Conservation (phyloP, 2,329 filamentous ascomycete genomes). For the Botryotinia convoluta region DNA sequence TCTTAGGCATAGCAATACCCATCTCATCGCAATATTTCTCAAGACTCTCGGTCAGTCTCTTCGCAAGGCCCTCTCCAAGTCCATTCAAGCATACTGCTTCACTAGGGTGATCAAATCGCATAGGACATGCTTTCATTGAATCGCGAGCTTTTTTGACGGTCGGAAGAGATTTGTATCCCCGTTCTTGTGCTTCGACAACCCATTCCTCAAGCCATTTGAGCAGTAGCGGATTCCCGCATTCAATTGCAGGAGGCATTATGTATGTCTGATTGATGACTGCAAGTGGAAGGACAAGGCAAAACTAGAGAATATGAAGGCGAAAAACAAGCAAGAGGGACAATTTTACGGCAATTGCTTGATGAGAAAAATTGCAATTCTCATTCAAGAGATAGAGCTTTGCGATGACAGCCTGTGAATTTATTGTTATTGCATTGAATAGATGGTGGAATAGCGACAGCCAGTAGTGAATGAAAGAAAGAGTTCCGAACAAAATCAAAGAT, state of each 20-base stretch:
- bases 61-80: constrained; percentile 69
- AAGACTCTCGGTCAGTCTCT: constrained; percentile 62
- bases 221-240: constrained; percentile 61
- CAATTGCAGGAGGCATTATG: constrained; percentile 13
- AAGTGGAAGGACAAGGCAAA: neutral
- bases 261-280: neutral
- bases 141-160: constrained; percentile 60
- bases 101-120: constrained; percentile 62
- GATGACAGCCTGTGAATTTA: rapidly evolving
- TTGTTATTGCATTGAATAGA: neutral
- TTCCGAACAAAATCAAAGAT: neutral
- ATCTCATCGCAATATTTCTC: constrained; percentile 62
- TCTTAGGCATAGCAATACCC: constrained; percentile 64
- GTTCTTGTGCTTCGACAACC: constrained; percentile 68
- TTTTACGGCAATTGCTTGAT: neutral
- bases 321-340: neutral
- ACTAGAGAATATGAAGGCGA: neutral
- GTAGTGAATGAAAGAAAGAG: neutral
- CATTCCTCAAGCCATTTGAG: constrained; percentile 75
- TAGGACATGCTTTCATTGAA: constrained; percentile 71
- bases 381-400: neutral
- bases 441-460: neutral
- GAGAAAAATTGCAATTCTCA: neutral
- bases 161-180: constrained; percentile 58
- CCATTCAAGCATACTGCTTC: constrained; percentile 71